Base-by-base conservation (phyloP, 2,329 filamentous ascomycete species). In the Diaporthe aspalathi region DNA sequence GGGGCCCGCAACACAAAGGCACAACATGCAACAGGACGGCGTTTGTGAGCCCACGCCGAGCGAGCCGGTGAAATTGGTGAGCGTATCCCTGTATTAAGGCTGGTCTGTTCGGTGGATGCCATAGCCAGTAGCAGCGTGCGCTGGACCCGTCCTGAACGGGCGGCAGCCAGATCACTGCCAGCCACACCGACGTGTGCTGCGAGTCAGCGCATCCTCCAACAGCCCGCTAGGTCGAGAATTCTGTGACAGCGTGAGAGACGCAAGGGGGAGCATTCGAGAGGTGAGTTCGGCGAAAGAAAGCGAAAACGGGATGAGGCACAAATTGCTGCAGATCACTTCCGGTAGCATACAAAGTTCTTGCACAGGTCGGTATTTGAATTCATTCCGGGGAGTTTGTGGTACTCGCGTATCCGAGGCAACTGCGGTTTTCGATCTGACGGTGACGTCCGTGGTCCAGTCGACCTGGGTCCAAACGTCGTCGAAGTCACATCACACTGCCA, bases 281-380 rank as follows among this genome's bases (percentile, higher is more conserved):
- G 35, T 54, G 54, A 68, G 22, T 68, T 60, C 50, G 60, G 29
- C 43, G 45, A 60, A 50, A 17, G 47, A 54, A 35, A 62, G 47
- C 63, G 24, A 49, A 60, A 40, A 56, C 66, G 43, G 57, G 68
- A 70, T 69, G 70, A 71, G 67, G 65, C 70, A 71, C 49, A 53
- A 50, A 40, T 63, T 68, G 54, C 70, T 68, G 70, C 70, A 67
- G 66, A 69, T 69, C 70, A 65, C 40, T 47, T 50, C 32, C 67
- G 40, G 54, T 35, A 29, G 38, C 22, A 50, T 57, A 32, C 40
- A 65, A 49, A 49, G n/a, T 49, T 63, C 43, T 63, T 47, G 57
- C 43, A 27, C 5, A 27, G 16, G n/a, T 68, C 53, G 66, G 53
- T 49, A 57, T 68, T 68, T 68, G 67, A 60, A 40, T 50, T 68